phyloP scores from a whole-genome alignment of 2,329 filamentous ascomycete genomes.

The Thermoascus crustaceus region DNA sequence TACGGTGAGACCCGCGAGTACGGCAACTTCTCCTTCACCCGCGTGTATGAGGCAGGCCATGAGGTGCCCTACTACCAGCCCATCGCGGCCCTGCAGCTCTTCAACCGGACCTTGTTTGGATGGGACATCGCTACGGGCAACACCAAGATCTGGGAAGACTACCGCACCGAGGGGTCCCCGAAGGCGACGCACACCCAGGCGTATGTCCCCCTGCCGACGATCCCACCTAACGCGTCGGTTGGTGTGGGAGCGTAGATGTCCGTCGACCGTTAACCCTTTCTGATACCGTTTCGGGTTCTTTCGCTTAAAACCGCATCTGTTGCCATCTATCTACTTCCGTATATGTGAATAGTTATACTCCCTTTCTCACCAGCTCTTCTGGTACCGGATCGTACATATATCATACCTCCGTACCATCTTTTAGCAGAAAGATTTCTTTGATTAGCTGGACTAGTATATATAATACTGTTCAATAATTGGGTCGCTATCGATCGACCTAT shows the following conservation, averaged over 20 bases:
- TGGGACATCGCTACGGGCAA: constrained; percentile 49
- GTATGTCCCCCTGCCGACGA: constrained; percentile 26
- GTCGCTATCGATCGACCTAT: too few species aligned
- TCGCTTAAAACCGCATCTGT: too few species aligned
- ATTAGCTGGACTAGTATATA: too few species aligned
- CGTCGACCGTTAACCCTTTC: too few species aligned
- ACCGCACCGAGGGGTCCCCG: constrained; percentile 32
- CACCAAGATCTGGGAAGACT: constrained; percentile 23
- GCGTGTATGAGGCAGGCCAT: constrained; percentile 60
- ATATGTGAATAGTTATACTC: too few species aligned
- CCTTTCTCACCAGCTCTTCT: too few species aligned
- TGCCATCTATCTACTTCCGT: too few species aligned
- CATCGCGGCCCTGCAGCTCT: constrained; percentile 51
- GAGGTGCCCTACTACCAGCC: constrained; percentile 53
- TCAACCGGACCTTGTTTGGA: constrained; percentile 52
- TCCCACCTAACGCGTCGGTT: constrained; percentile 8
- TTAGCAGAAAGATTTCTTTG: too few species aligned
- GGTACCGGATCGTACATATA: too few species aligned
- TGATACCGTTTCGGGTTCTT: too few species aligned
- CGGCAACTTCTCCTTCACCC: constrained; percentile 63
- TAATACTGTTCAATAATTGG: too few species aligned
- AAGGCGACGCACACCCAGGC: constrained; percentile 40
- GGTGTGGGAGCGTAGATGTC: background rate
- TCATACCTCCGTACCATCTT: too few species aligned
- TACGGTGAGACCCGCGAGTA: constrained; percentile 67